phyloP scores from a whole-genome alignment of 2,329 filamentous ascomycete genomes.

The Penicillium sp. region DNA sequence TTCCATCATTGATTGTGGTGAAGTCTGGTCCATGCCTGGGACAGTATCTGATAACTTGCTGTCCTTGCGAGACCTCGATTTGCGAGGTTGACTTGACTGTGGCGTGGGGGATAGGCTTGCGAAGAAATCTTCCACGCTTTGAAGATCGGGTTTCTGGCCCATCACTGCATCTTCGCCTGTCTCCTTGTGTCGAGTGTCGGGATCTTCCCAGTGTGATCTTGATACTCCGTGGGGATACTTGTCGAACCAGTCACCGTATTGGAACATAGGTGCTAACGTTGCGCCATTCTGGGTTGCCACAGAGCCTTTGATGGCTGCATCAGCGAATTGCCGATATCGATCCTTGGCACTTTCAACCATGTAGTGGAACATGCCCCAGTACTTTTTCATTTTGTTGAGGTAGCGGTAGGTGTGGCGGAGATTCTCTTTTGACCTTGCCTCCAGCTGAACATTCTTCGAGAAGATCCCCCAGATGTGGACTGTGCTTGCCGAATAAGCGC shows the following conservation, averaged over 20 bases:
- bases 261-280: conserved; percentile 68
- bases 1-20: conserved; percentile 31
- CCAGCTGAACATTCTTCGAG: conserved; percentile 73
- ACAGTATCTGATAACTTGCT: conserved; percentile 28
- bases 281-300: conserved; percentile 39
- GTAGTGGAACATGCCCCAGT: conserved; percentile 98
- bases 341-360: conserved; percentile 91
- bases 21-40: conserved; percentile 27
- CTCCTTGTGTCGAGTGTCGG: conserved; percentile 68
- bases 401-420: conserved; percentile 86
- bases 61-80: conserved; percentile 28
- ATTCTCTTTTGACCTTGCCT: conserved; percentile 77
- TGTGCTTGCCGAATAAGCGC: conserved; percentile 86
- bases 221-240: conserved; percentile 90
- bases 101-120: conserved; percentile 69
- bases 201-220: conserved; percentile 77
- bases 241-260: conserved; percentile 98
- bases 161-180: conserved; percentile 83
- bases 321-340: conserved; percentile 79
- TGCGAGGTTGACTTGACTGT: conserved; percentile 49
- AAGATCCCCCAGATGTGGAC: conserved; percentile 94
- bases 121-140: conserved; percentile 93
- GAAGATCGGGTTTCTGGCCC: conserved; percentile 83
- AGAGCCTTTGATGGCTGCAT: conserved; percentile 69
- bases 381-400: conserved; percentile 89